Percentiles rank a stretch among this genome's conserved stretches.
These are phyloP conservation scores for Phytophthora melonis DNA, from an alignment of 352 stramenopile genomes.

Conservation along the genomic window DNA sequence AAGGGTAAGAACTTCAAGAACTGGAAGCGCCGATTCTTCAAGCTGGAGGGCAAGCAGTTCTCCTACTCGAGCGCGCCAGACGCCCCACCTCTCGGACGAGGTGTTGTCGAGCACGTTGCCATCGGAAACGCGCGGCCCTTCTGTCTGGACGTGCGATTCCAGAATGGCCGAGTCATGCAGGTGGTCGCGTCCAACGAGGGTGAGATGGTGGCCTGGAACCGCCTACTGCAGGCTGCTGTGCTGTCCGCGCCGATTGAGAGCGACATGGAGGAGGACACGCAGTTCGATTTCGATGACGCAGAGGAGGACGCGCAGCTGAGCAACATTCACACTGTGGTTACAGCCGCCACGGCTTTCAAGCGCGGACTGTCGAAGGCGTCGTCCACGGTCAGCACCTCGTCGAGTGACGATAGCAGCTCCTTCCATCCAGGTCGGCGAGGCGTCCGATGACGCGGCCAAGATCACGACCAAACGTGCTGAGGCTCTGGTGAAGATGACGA, in stretches of 20 bases:
- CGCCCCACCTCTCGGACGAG: conserved; percentile 52
- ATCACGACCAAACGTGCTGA: conserved; percentile 15
- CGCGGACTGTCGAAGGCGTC: conserved; percentile 43
- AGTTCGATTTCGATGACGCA: conserved; percentile 67
- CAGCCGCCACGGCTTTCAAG: conserved; percentile 50
- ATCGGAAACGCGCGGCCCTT: conserved; percentile 76
- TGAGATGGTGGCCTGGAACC: conserved; percentile 74
- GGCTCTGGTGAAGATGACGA: conserved; percentile 18
- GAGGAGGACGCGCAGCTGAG: conserved; percentile 54
- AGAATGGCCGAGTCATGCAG: conserved; percentile 71
- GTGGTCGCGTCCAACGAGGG: conserved; percentile 59
- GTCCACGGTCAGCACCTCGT: conserved; percentile 33
- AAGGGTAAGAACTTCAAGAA: conserved; percentile 74
- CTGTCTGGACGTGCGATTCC: conserved; percentile 70
- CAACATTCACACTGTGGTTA: conserved; percentile 44
- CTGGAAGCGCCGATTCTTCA: conserved; percentile 74
- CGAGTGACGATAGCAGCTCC: conserved; percentile 14
- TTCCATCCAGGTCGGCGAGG: conserved; percentile 10
- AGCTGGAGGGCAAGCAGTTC: conserved; percentile 63
- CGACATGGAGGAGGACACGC: conserved; percentile 39
- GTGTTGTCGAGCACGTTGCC: conserved; percentile 59
- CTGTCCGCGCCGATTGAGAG: conserved; percentile 42
- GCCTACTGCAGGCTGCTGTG: conserved; percentile 56
- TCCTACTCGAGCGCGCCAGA: conserved; percentile 60
- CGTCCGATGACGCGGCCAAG: background rate